phyloP scores from a whole-genome alignment of 2,329 filamentous ascomycete genomes.

The Phyllosticta citriasiana region DNA sequence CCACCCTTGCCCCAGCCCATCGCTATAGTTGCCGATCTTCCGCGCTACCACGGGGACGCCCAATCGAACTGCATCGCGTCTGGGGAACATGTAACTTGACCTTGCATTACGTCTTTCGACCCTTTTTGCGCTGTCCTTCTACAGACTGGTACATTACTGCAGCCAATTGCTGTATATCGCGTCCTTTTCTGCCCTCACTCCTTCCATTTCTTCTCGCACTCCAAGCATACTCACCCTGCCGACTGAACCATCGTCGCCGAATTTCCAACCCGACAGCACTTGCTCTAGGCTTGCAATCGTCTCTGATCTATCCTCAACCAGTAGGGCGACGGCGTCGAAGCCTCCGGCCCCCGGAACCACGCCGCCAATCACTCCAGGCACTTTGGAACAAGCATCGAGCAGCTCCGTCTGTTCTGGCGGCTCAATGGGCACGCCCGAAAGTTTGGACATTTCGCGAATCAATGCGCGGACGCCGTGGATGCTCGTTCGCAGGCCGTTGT shows the following conservation, averaged over 20 bases:
- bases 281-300: conserved; percentile 51
- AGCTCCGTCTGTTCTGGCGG: conserved; percentile 75
- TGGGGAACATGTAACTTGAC: neutral
- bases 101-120: neutral
- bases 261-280: conserved; percentile 58
- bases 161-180: conserved; percentile 33
- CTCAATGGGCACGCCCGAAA: conserved; percentile 77
- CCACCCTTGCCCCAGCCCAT: neutral
- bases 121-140: no score
- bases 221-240: conserved; percentile 58
- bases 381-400: conserved; percentile 59
- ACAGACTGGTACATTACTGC: neutral
- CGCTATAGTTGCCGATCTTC: conserved; percentile 6
- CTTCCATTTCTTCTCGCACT: conserved; percentile 65
- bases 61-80: conserved; percentile 1
- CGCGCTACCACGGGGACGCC: conserved; percentile 4
- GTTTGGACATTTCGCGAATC: conserved; percentile 66
- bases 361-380: conserved; percentile 78
- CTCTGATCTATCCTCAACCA: conserved; percentile 63
- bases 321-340: conserved; percentile 76
- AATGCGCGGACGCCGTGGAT: conserved; percentile 45
- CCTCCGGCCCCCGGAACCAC: conserved; percentile 92
- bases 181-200: conserved; percentile 37
- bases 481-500: conserved; percentile 41
- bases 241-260: conserved; percentile 35